Base-by-base conservation (phyloP, 176 grass and related monocot species). In the Poa annua region DNA sequence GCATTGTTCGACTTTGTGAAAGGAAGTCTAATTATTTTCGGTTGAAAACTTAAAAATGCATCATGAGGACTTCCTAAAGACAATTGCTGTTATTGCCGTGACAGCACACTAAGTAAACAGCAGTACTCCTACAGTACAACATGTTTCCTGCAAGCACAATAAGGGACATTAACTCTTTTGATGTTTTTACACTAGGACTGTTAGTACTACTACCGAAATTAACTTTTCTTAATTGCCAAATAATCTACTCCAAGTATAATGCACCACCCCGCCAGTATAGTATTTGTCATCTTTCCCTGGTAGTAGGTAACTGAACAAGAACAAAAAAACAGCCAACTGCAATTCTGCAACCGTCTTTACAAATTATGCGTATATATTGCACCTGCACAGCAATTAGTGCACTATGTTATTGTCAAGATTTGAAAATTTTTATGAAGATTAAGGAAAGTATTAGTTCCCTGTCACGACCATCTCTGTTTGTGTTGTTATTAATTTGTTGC, bases 301-400 rank as follows among this genome's bases (percentile, higher is more conserved):
- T 84, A 68, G 66, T 24, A 75, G 75, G 20, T 77, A 71, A 7
- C 66, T 36, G 26, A 79, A 66, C 62, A 8, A 45, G 42, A 45
- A 45, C 9, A 45, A 45, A 45, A 45, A 45, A 2, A 17, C 63
- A 49, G 22, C 65, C 74, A 84, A 59, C 11, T 45, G 33, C 74
- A 29, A 29, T 2, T 29, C 29, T 29, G 29, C 29, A 24, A 44
- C 67, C 24, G 68, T 71, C 21, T 41, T 41, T 71, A 15, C 41
- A 1, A 71, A 71, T 26, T 48, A 71, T 26, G 68, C 41, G 48
- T 25, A 24, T 5, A 13, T 2, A 5, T 68, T 68, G 39, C 1
- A 15, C 60, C 69, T 71, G 66, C 9, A n/a, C 2, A 29, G 1
- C 13, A 48, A 24, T 47, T 47, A 47, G 14, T 26, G 68, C 62